Base-by-base conservation (phyloP, 345 rosid genomes). In the Adansonia digitata region DNA sequence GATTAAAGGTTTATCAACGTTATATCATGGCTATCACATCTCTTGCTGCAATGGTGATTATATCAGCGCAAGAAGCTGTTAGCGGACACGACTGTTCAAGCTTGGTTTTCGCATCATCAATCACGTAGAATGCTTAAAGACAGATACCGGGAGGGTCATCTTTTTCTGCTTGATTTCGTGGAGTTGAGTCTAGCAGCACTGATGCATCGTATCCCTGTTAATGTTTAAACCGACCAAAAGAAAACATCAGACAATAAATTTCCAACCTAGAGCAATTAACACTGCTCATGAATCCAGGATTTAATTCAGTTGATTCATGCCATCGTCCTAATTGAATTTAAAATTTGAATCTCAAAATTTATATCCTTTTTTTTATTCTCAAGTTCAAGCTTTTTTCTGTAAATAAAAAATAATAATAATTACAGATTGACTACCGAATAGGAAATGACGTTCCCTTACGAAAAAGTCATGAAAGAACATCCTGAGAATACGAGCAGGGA, bases 391-490 rank as follows among this genome's bases (percentile, higher is more conserved):
- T 48, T n/a, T n/a, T n/a, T n/a, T n/a, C n/a, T n/a, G n/a, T n/a
- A n/a, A n/a, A n/a, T n/a, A n/a, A n/a, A 48, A 48, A 48, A 48
- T 48, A n/a, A n/a, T n/a, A n/a, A n/a, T n/a, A n/a, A 15, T n/a
- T 48, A 17, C n/a, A 40, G 27, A 62, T 55, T 66, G 13, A 9
- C 29, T 40, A 39, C 22, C 31, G 1, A 65, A 34, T n/a, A 48
- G 53, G 71, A 61, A 22, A 48, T 4, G 48, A 93, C 98, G 43
- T 82, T 91, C 98, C 85, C 91, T 87, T 63, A 90, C 85, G 90
- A 92, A 91, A 72, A 94, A 94, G 65, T 94, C 98, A 66, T 91
- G 98, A 74, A 94, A 94, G 85, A 91, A 90, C 98, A 91, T 94
- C 75, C 97, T 77, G 2, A 94, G 92, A 31, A 91, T 78, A 22